Conservation (phyloP, 78 protist genomes). For the Isochrysis galbana region DNA sequence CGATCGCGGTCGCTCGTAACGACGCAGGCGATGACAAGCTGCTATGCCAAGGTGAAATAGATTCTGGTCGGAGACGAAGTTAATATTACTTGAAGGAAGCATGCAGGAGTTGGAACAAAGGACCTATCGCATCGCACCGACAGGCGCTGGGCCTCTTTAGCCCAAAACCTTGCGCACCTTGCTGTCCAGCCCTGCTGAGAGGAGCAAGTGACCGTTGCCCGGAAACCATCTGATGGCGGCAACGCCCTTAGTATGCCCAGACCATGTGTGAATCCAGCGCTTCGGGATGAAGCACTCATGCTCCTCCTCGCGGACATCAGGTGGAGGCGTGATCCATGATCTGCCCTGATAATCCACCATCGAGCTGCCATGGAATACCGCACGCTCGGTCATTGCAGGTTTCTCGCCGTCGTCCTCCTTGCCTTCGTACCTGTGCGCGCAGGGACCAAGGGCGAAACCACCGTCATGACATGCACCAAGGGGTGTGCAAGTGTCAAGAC, state of each 20-base stretch:
- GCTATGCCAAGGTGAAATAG: too few species aligned
- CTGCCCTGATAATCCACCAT: slow-evolving; percentile 17
- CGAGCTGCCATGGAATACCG: background rate
- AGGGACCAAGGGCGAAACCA: too few species aligned
- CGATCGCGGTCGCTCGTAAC: too few species aligned
- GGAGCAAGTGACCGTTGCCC: slow-evolving; percentile 79
- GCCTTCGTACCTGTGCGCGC: background rate
- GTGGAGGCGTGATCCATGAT: background rate
- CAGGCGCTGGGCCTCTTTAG: too few species aligned
- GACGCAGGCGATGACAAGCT: too few species aligned
- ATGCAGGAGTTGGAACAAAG: too few species aligned
- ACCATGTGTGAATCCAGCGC: slow-evolving; percentile 4
- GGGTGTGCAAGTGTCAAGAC: too few species aligned
- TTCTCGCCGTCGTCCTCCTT: background rate
- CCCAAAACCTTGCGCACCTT: slow-evolving; percentile 42
- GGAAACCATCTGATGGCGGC: slow-evolving; percentile 75
- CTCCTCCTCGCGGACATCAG: background rate
- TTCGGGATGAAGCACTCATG: slow-evolving; percentile 32
- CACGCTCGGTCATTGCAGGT: background rate
- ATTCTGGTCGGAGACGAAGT: too few species aligned
- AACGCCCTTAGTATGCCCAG: slow-evolving; percentile 73
- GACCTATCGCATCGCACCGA: too few species aligned
- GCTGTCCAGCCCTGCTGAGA: slow-evolving; percentile 75
- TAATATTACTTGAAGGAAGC: too few species aligned
- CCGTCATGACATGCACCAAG: too few species aligned